These are phyloP conservation scores for Parastagonospora nodorum DNA, from an alignment of 2,329 filamentous ascomycete species.

Conservation along the genomic window DNA sequence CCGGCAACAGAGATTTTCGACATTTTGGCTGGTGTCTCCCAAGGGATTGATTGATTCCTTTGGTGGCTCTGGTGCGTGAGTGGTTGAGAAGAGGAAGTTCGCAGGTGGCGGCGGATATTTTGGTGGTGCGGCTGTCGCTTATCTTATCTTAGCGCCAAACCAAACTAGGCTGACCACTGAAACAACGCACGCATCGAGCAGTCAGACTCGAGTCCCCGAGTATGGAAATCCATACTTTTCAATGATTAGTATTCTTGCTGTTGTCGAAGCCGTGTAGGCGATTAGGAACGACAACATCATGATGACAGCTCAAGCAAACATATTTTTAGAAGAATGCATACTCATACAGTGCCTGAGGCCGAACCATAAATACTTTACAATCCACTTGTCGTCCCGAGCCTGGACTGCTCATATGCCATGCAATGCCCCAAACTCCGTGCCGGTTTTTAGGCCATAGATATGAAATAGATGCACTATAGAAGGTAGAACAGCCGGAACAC, in stretches of 20 bases:
- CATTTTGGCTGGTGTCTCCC: conserved; percentile 64
- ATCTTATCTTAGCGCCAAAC: conserved; percentile 18
- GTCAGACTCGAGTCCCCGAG: neutral
- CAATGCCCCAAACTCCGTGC: conserved; percentile 38
- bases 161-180: neutral
- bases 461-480: conserved; percentile 28
- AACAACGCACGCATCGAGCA: neutral
- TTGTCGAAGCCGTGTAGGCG: no score
- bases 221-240: no score
- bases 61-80: conserved; percentile 46
- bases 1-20: conserved; percentile 89
- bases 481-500: conserved; percentile 22
- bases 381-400: conserved; percentile 22
- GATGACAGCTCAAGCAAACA: neutral
- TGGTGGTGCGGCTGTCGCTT: conserved; percentile 14
- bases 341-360: conserved; percentile 9
- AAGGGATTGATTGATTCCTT: conserved; percentile 47
- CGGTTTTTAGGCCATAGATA: conserved; percentile 25
- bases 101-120: conserved; percentile 17
- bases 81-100: conserved; percentile 27
- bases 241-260: no score
- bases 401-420: conserved; percentile 23
- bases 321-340: neutral
- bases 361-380: conserved; percentile 29
- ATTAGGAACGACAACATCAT: no score